Evolutionary conservation across 164 flowering plant species (phyloP), one percentile per base, ranked within the genome.

Genomic region (Vitis cinerea): DNA sequence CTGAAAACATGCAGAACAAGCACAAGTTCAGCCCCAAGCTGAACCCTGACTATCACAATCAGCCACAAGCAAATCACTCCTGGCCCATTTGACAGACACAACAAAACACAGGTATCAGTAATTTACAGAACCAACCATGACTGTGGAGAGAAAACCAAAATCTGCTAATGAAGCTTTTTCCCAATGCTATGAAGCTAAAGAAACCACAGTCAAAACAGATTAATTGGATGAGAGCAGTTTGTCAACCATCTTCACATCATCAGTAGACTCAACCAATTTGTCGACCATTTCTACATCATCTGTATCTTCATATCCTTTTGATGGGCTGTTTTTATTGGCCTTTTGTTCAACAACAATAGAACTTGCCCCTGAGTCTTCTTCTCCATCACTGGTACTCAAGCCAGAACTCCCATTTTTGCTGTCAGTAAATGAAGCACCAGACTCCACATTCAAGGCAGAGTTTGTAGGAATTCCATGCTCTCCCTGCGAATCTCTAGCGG

Each of bases 21-120:
- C 76, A 80, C 65, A 67, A 78, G 75, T 81, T 83, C 92, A 88
- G 90, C 85, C 76, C 74, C 54, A n/a, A 75, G 82, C 87, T 86
- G 89, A 88, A 86, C 85, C 75, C 57, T 62, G 74, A 44, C 17
- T n/a, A 54, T 47, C 47, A 59, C 59, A 62, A 71, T 65, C 70
- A 63, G 48, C 61, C 30, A 64, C 72, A 69, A 55, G 65, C 68
- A 76, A 71, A 68, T 61, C 69, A 72, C 65, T 30, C 62, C 15
- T 16, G 10, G 19, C 44, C 44, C 44, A 37, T 37, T 37, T 37
- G 44, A 37, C 44, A 37, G 7, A 37, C 44, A 37, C 4, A 3
- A 37, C 44, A 37, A 37, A 3, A 37, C 44, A 37, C 44, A 47
- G 52, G 52, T 73, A 68, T 53, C 9, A 37, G 44, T 37, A 82